Base-by-base conservation (phyloP, 805 yeast genomes). In the Candida broadrunensis region DNA sequence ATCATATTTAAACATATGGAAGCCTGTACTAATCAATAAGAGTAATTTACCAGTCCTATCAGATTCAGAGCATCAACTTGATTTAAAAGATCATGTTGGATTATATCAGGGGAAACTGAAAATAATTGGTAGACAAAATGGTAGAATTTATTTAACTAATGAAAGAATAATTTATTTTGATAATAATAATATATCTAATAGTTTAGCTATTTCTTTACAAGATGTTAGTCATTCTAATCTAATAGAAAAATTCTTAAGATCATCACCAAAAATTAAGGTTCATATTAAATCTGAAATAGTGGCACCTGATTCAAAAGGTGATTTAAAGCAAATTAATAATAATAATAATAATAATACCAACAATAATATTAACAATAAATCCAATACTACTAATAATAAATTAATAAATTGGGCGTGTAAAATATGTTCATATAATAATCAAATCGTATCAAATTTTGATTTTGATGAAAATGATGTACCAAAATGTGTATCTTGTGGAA, bases 401-500 rank as follows among this genome's bases (percentile, higher is more conserved):
- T 14, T 29, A 5, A 32, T 47, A n/a, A 65, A 72, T 23, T 91
- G 99, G 99, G 73, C 75, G 1, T 91, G 99, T 58, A 83, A 85
- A n/a, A 90, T 93, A 3, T 91, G 99, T 60, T 78, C 80, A n/a
- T 85, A 71, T 55, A 70, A 81, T 19, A 88, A 88, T 53, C 60
- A 54, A 34, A 45, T 60, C 18, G 30, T 44, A 7, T 35, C 48
- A 12, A 46, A 47, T 8, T 43, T 47, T 14, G 56, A 59, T 33
- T 25, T 53, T 17, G 46, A 44, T 16, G 30, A 44, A 15, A 43
- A 48, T n/a, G 49, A 50, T 12, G 35, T 56, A n/a, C 71, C 72
- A 7, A 48, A 50, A 38, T 70, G 75, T 46, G 56, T 52, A 1
- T 60, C 71, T 6, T 70, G 75, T 52, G 75, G 75, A 9, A 58